A percentile compares a stretch with the other conserved stretches of the same genome.
These are phyloP conservation scores for Plenodomus lindquistii DNA, from an alignment of 2,329 filamentous ascomycete species.

Conservation along the genomic window DNA sequence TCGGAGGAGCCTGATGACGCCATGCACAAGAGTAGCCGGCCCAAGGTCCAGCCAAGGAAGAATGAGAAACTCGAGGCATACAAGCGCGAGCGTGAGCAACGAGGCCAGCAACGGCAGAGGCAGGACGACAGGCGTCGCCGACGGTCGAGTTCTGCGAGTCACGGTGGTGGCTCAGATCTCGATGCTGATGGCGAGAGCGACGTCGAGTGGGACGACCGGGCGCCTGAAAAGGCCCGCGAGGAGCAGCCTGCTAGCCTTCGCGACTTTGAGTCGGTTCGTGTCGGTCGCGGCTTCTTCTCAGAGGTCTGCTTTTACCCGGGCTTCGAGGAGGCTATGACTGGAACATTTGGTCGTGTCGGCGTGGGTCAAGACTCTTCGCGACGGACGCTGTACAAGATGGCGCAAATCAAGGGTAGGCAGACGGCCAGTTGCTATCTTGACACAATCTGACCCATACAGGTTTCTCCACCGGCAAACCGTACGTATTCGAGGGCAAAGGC, in stretches of 20 bases:
- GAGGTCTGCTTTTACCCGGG: slow-evolving; percentile 92
- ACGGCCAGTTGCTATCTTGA: not conserved
- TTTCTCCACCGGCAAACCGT: slow-evolving; percentile 78
- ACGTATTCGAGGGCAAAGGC: slow-evolving; percentile 75
- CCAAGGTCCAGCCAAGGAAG: slow-evolving; percentile 58
- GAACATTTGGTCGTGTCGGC: slow-evolving; percentile 83
- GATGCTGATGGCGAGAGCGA: slow-evolving; percentile 73
- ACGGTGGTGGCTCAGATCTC: slow-evolving; percentile 57
- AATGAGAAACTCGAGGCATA: slow-evolving; percentile 75
- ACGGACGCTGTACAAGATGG: slow-evolving; percentile 82
- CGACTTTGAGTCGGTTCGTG: slow-evolving; percentile 82
- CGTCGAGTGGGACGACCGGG: slow-evolving; percentile 70
- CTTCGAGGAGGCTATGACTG: slow-evolving; percentile 79
- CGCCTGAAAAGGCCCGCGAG: slow-evolving; percentile 60
- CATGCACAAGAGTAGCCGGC: slow-evolving; percentile 66
- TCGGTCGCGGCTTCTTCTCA: slow-evolving; percentile 84
- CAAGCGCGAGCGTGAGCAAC: slow-evolving; percentile 60
- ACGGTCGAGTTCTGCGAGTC: slow-evolving; percentile 48
- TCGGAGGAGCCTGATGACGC: slow-evolving; percentile 77
- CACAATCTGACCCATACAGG: slow-evolving; percentile 54
- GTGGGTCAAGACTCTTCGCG: slow-evolving; percentile 78
- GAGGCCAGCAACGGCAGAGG: slow-evolving; percentile 59
- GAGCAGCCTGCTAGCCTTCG: slow-evolving; percentile 71
- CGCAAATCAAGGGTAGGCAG: slow-evolving; percentile 75
- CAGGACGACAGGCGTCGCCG: slow-evolving; percentile 52